These are phyloP conservation scores for Rhizopus microsporus DNA, from an alignment of 371 early-diverging fungal species.

Conservation along the genomic window DNA sequence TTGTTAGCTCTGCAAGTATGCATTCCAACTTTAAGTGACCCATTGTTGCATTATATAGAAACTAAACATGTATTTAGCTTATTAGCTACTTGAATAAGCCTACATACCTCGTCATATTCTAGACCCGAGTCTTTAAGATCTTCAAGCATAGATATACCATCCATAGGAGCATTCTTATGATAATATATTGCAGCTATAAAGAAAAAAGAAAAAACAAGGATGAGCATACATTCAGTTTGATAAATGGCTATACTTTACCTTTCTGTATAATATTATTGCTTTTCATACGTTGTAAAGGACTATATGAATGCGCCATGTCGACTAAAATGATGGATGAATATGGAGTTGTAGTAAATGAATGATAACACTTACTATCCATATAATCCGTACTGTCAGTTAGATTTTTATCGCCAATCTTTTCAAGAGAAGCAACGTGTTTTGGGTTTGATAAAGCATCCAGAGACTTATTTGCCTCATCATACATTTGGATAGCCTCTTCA, in stretches of 20 bases:
- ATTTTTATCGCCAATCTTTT: neutral
- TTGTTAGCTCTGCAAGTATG: conserved; percentile 5
- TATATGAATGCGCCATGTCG: conserved; percentile 11
- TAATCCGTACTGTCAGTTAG: neutral
- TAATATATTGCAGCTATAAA: conserved; percentile 13
- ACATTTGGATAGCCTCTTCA: conserved; percentile 47
- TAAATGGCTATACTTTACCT: conserved; percentile 18
- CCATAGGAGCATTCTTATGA: conserved; percentile 3
- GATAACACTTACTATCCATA: neutral
- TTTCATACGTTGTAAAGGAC: conserved; percentile 17
- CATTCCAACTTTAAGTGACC: conserved; percentile 14
- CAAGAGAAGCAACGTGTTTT: neutral
- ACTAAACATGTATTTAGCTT: neutral
- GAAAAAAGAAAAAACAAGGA: neutral
- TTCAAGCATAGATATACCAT: conserved; percentile 9
- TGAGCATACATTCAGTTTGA: neutral
- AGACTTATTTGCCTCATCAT: conserved; percentile 42
- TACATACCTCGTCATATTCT: neutral
- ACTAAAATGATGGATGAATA: neutral
- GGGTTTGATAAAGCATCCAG: conserved; percentile 51
- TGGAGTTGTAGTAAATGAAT: neutral
- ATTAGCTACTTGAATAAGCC: neutral
- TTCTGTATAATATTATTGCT: conserved; percentile 19
- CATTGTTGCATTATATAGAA: conserved; percentile 15
- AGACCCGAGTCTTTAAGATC: conserved; percentile 6